Conservation (phyloP, 192 early-diverging fungal genomes). For the Rhizoclosmatium globosum region DNA sequence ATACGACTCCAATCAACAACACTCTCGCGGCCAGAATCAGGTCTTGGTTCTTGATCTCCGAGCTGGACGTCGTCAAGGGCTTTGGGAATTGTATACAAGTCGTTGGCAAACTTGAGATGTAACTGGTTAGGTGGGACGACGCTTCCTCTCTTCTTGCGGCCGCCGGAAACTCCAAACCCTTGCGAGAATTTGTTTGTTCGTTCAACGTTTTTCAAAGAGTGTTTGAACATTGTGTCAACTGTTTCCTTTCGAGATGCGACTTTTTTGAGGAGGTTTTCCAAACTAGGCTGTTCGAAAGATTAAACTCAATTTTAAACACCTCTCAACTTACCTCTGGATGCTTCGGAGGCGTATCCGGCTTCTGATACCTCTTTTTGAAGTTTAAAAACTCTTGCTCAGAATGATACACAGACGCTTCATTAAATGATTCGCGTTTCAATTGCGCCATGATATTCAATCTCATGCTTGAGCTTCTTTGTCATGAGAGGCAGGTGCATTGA, state of each 20-base stretch:
- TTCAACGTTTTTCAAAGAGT: slow-evolving; percentile 1
- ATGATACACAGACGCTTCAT: not conserved
- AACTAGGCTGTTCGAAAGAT: not conserved
- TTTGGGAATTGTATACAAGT: too few relatives aligned
- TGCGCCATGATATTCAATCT: too few relatives aligned
- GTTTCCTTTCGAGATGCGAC: not conserved
- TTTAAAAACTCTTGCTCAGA: not conserved
- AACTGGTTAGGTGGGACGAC: too few relatives aligned
- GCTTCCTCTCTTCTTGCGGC: not conserved
- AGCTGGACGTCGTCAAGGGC: too few relatives aligned
- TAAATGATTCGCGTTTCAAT: not conserved
- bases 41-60: too few relatives aligned
- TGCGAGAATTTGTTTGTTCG: slow-evolving; percentile 8
- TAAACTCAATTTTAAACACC: too few relatives aligned
- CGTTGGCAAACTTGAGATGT: too few relatives aligned
- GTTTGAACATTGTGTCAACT: not conserved
- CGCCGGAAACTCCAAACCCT: not conserved
- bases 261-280: not conserved
- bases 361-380: slow-evolving; percentile 13
- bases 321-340: not conserved
- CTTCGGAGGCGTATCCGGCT: not conserved
- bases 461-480: too few relatives aligned
- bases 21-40: too few relatives aligned
- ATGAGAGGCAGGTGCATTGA: too few relatives aligned
- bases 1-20: too few relatives aligned